Conservation (phyloP, 495 filamentous ascomycete species). For the Aspergillus incahuasiensis region DNA sequence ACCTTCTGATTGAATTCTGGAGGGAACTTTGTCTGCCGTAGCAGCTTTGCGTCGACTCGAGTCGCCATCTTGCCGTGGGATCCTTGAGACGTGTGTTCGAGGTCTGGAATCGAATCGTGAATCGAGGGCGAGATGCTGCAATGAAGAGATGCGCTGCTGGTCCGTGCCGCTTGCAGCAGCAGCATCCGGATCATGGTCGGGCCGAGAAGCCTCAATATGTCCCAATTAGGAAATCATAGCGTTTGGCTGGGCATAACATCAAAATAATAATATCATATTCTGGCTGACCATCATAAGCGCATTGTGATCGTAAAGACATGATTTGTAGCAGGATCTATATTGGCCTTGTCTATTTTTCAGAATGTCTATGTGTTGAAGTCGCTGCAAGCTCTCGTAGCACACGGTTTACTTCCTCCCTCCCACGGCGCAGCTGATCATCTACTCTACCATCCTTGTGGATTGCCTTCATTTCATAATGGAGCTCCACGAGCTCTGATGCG, state of each 20-base stretch:
- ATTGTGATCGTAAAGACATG: too few species aligned
- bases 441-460: constrained; percentile 34
- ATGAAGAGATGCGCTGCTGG: constrained; percentile 15
- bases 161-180: constrained; percentile 5
- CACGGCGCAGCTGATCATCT: constrained; percentile 42
- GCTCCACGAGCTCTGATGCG: constrained; percentile 53
- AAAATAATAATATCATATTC: not conserved
- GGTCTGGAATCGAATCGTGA: not conserved
- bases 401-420: constrained; percentile 40
- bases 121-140: constrained; percentile 10
- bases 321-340: not conserved
- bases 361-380: not conserved
- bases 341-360: not conserved
- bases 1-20: constrained; percentile 92
- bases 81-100: not conserved
- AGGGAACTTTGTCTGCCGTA: constrained; percentile 89
- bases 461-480: constrained; percentile 55
- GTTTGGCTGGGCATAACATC: too few species aligned
- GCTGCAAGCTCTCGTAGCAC: constrained; percentile 32
- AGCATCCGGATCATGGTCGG: constrained; percentile 10
- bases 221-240: constrained; percentile 12
- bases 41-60: constrained; percentile 78
- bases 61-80: constrained; percentile 53
- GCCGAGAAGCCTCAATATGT: constrained; percentile 18
- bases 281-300: not conserved